Evolutionary conservation across 1,139 yeast species (phyloP).

Genomic region (Kodamaea fungicola): DNA sequence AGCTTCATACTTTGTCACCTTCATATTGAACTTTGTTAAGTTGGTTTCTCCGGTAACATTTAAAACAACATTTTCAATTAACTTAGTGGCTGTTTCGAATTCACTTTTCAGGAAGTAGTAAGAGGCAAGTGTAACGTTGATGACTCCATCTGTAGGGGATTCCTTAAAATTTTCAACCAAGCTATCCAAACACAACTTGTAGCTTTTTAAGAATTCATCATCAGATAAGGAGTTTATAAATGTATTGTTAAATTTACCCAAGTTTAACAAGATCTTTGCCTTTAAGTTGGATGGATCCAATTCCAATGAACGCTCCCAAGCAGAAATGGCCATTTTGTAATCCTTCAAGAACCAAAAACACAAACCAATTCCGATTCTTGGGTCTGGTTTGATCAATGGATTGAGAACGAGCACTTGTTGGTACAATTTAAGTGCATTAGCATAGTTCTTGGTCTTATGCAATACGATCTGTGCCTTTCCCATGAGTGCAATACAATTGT

Average conservation of each 20-base stretch:
- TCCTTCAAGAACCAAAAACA: conserved; percentile 91
- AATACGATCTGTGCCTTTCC: conserved; percentile 84
- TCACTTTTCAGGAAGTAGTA: conserved; percentile 63
- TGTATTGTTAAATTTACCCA: conserved; percentile 66
- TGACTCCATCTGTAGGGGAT: conserved; percentile 32
- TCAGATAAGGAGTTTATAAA: conserved; percentile 59
- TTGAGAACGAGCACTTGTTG: conserved; percentile 77
- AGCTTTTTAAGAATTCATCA: conserved; percentile 51
- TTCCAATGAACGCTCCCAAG: conserved; percentile 82
- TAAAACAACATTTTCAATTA: conserved; percentile 49
- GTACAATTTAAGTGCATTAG: conserved; percentile 72
- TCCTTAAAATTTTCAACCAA: conserved; percentile 27
- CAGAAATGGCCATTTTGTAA: conserved; percentile 65
- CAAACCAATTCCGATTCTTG: conserved; percentile 91
- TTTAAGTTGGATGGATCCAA: conserved; percentile 59
- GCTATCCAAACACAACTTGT: conserved; percentile 41
- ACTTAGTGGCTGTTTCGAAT: conserved; percentile 52
- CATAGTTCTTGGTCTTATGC: conserved; percentile 63
- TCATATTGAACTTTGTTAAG: conserved; percentile 16
- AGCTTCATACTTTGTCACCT: conserved; percentile 27
- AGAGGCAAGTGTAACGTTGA: conserved; percentile 44
- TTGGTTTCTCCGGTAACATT: conserved; percentile 38
- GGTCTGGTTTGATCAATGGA: conserved; percentile 83
- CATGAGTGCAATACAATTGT: conserved; percentile 72
- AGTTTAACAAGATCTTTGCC: conserved; percentile 62